phyloP scores from a whole-genome alignment of 352 stramenopile genomes.

The Thalassiosira livingstoniorum region DNA sequence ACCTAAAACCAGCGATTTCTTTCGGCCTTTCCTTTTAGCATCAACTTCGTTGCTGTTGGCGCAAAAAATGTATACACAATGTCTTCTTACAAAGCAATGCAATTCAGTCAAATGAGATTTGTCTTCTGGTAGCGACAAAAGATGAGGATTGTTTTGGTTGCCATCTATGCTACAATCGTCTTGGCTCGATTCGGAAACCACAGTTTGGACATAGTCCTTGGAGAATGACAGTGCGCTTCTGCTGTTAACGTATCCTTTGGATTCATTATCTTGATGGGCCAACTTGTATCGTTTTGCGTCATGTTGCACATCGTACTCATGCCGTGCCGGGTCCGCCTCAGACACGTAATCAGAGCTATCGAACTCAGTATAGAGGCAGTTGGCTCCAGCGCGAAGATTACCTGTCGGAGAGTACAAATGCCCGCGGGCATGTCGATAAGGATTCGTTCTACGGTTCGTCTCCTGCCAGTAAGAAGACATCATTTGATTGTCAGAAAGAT shows the following conservation, averaged over 20 bases:
- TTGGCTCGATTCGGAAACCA: conserved; percentile 13
- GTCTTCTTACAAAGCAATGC: conserved; percentile 47
- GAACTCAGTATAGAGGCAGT: conserved; percentile 17
- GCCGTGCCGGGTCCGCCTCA: neutral
- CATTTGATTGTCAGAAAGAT: neutral
- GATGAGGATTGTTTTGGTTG: conserved; percentile 10
- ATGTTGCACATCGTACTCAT: neutral
- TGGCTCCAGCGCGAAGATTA: no score
- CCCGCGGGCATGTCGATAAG: neutral
- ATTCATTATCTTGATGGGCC: neutral
- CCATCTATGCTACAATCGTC: conserved; percentile 12
- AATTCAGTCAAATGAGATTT: conserved; percentile 44
- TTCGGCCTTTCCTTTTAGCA: conserved; percentile 52
- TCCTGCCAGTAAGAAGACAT: neutral
- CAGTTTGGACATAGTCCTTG: neutral
- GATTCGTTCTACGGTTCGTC: neutral
- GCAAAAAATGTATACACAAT: conserved; percentile 52
- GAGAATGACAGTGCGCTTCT: neutral
- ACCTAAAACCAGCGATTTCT: conserved; percentile 47
- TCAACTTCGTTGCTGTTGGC: conserved; percentile 40
- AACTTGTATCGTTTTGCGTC: conserved; percentile 7
- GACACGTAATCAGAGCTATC: conserved; percentile 7
- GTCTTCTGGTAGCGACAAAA: conserved; percentile 45
- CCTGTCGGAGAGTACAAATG: neutral
- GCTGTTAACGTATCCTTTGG: neutral